Conservation (phyloP, 2,329 filamentous ascomycete genomes). For the Thielaviopsis populi region DNA sequence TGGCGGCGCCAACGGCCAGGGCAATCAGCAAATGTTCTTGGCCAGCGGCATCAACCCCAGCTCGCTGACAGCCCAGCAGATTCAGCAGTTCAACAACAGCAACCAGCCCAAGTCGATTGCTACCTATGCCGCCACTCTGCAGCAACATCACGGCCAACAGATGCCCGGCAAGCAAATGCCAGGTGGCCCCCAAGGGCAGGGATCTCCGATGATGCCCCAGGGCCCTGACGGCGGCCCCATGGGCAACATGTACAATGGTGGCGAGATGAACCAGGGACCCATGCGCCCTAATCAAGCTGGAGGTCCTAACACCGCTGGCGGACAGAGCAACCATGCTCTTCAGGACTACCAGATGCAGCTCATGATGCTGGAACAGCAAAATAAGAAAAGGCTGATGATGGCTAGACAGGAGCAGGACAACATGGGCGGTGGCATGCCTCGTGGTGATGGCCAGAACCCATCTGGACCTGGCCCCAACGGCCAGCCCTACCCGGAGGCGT, state of each 20-base stretch:
- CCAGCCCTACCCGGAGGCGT: slow-evolving; percentile 52
- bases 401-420: slow-evolving; percentile 64
- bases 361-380: slow-evolving; percentile 76
- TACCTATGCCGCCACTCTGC: slow-evolving; percentile 72
- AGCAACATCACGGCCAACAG: slow-evolving; percentile 66
- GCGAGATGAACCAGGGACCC: slow-evolving; percentile 36
- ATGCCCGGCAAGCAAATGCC: slow-evolving; percentile 64
- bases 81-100: slow-evolving; percentile 46
- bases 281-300: slow-evolving; percentile 42
- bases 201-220: slow-evolving; percentile 67
- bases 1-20: slow-evolving; percentile 32
- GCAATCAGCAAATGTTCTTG: slow-evolving; percentile 46
- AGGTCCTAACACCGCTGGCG: slow-evolving; percentile 29
- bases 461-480: slow-evolving; percentile 45
- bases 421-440: slow-evolving; percentile 31
- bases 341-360: slow-evolving; percentile 84
- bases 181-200: slow-evolving; percentile 56
- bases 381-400: slow-evolving; percentile 75
- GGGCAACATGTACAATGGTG: slow-evolving; percentile 47
- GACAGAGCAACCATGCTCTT: slow-evolving; percentile 56
- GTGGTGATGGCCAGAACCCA: slow-evolving; percentile 37
- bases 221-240: slow-evolving; percentile 50
- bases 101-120: slow-evolving; percentile 73
- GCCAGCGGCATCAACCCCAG: slow-evolving; percentile 61
- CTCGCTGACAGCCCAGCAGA: slow-evolving; percentile 59